Evolutionary conservation across 257 asterid species (phyloP), one percentile per base, ranked within the genome.

Genomic region (Apocynum venetum): DNA sequence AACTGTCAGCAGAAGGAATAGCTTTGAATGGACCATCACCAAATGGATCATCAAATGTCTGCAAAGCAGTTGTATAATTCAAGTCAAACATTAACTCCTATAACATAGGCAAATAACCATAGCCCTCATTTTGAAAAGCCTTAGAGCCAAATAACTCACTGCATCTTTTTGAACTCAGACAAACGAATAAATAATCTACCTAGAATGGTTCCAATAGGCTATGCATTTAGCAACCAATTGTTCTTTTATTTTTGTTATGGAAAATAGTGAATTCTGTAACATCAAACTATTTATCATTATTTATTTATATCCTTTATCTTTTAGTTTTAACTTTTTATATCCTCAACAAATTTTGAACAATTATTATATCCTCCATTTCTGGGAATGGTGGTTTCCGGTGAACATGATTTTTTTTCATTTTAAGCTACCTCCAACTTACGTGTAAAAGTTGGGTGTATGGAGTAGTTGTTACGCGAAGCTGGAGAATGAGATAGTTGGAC

Each of bases 1-100:
- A 79, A 68, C 67, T 72, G 48, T 83, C 85, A 3, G 88, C 8
- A 38, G 97, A 71, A 80, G 93, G 85, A 80, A 87, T 49, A 52
- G 99, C 99, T 88, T 55, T 89, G 84, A 96, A 96, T 35, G 97
- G 97, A 60, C 96, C 97, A 80, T 96, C 97, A 55, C 99, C 99
- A 78, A 96, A 96, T 43, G 97, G 99, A 82, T 96, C 98, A 74
- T 89, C 96, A 82, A 89, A 96, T 64, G 91, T 81, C 98, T 93
- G 91, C 88, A 87, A 74, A 77, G 66, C 65, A 76, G 36, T 78
- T 63, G 76, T 78, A 56, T 41, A n/a, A 65, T 72, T 68, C 53
- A 55, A 6, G 51, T 56, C 70, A 11, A 47, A 46, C 4, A 43
- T 6, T 43, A 67, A 19, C 9, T 14, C 59, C 31, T 35, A 60